A percentile compares a stretch with the other conserved stretches of the same genome.
Conservation (phyloP, 345 rosid genomes). For the Moringa oleifera region DNA sequence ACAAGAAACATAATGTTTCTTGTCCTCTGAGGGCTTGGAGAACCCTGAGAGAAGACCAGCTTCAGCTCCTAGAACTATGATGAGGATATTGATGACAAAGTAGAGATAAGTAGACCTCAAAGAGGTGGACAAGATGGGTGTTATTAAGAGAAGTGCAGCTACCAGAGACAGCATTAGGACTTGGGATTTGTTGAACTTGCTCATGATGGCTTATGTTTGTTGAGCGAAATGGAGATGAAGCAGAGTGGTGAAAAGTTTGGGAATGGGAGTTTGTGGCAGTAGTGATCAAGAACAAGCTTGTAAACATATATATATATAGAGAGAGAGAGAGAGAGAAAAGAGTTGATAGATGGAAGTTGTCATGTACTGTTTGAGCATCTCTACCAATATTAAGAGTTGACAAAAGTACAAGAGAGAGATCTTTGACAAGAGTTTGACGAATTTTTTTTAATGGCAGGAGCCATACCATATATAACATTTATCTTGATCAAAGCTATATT, state of each 20-base stretch:
- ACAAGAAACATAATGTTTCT: constrained; percentile 5
- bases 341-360: background rate
- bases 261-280: constrained; percentile 15
- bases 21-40: constrained; percentile 33
- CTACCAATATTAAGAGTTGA: background rate
- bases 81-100: constrained; percentile 51
- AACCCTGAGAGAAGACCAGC: constrained; percentile 50
- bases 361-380: too few species aligned
- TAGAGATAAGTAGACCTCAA: constrained; percentile 49
- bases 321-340: background rate
- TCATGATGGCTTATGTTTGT: constrained; percentile 22
- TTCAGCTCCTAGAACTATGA: constrained; percentile 57
- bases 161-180: constrained; percentile 32
- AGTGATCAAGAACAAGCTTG: constrained; percentile 12
- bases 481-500: too few species aligned
- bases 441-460: too few species aligned
- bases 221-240: background rate
- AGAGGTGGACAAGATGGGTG: constrained; percentile 48
- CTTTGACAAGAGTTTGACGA: too few species aligned
- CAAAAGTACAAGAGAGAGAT: too few species aligned
- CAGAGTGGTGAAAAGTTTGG: background rate
- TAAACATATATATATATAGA: constrained; percentile 16
- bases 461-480: too few species aligned
- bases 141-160: constrained; percentile 41
- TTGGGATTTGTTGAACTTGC: constrained; percentile 41